phyloP scores from a whole-genome alignment of 2,329 filamentous ascomycete species.

The Fusarium oxysporum region DNA sequence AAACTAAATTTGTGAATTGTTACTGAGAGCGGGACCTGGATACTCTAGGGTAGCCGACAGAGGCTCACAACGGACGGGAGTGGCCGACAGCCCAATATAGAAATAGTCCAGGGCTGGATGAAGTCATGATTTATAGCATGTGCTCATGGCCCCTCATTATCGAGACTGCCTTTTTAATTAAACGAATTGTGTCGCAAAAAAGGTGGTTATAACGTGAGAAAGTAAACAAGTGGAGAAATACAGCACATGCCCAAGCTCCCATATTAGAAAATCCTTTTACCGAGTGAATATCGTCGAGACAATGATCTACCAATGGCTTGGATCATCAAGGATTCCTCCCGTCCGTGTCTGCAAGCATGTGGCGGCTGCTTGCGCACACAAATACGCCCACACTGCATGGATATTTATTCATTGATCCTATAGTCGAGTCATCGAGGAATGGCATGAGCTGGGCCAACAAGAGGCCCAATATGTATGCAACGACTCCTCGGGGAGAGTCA shows the following conservation, averaged over 20 bases:
- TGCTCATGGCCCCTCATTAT: conserved; percentile 22
- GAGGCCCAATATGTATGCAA: background rate
- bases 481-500: background rate
- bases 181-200: background rate
- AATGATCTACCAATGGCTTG: background rate
- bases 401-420: background rate
- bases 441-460: conserved; percentile 18
- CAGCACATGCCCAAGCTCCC: background rate
- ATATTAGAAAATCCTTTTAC: background rate
- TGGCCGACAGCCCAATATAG: conserved; percentile 25
- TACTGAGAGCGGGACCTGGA: background rate
- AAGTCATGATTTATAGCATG: conserved; percentile 37
- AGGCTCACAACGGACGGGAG: conserved; percentile 10
- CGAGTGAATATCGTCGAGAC: background rate
- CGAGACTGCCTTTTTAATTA: background rate
- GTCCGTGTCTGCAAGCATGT: conserved; percentile 24
- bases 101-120: conserved; percentile 41
- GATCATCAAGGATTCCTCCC: background rate
- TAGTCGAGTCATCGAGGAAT: background rate
- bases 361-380: conserved; percentile 35
- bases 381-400: conserved; percentile 37
- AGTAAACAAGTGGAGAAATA: background rate
- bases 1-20: background rate
- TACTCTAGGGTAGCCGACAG: conserved; percentile 32
- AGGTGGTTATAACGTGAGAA: background rate